These are phyloP conservation scores for Metschnikowia kunwiensis DNA, from an alignment of 805 yeast species.

Conservation along the genomic window DNA sequence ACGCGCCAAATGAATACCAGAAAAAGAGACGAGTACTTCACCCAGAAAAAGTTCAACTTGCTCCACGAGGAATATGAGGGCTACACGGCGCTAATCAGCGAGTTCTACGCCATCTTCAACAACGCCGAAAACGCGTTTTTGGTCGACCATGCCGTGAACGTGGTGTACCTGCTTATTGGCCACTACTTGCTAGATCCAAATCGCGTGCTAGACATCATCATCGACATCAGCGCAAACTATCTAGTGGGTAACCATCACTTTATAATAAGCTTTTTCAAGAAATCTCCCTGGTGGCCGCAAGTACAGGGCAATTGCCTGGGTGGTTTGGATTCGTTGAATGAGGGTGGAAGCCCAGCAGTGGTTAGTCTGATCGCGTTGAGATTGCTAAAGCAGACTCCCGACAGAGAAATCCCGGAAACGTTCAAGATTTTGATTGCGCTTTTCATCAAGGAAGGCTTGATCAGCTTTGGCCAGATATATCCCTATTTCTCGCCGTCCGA, in stretches of 20 bases:
- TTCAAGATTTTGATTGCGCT: slow-evolving; percentile 48
- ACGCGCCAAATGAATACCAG: slow-evolving; percentile 36
- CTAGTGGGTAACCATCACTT: slow-evolving; percentile 45
- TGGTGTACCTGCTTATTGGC: slow-evolving; percentile 60
- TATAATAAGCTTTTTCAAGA: slow-evolving; percentile 47
- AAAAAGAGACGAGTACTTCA: slow-evolving; percentile 42
- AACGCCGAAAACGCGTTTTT: slow-evolving; percentile 41
- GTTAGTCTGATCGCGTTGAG: slow-evolving; percentile 53
- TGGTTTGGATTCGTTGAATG: slow-evolving; percentile 30
- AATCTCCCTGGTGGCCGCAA: slow-evolving; percentile 68
- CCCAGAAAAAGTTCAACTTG: slow-evolving; percentile 60
- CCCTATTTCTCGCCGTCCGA: slow-evolving; percentile 54
- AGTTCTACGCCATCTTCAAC: slow-evolving; percentile 42
- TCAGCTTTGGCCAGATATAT: slow-evolving; percentile 62
- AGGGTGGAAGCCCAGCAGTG: slow-evolving; percentile 56
- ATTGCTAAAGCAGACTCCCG: slow-evolving; percentile 28
- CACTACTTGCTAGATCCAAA: slow-evolving; percentile 73
- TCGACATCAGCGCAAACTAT: slow-evolving; percentile 50
- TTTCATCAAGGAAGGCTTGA: slow-evolving; percentile 61
- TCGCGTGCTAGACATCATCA: slow-evolving; percentile 59
- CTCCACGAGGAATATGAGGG: slow-evolving; percentile 78
- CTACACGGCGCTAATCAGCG: slow-evolving; percentile 58
- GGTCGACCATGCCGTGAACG: slow-evolving; percentile 43
- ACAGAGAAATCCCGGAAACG: slow-evolving; percentile 39
- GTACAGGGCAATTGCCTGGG: slow-evolving; percentile 29